Percentiles rank a stretch among this genome's conserved stretches.
Evolutionary conservation across 1,139 yeast species (phyloP).

Genomic region (Magnusiomyces clavatus): DNA sequence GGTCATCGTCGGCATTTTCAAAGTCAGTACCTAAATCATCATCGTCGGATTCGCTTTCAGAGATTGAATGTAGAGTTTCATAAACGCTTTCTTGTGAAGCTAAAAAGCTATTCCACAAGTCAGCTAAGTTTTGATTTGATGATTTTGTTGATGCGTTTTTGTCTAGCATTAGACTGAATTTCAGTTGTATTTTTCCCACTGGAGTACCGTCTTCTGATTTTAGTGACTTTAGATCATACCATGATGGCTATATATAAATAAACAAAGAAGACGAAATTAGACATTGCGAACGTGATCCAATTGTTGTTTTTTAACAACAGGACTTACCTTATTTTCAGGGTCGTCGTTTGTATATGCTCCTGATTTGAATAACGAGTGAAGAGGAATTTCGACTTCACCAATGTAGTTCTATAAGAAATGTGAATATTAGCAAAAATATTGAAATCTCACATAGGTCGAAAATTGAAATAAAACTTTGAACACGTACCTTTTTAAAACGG

Average conservation of each 20-base stretch:
- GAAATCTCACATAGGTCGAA: neutral
- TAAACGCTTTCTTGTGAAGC: neutral
- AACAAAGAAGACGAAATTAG: neutral
- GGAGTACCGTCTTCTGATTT: neutral
- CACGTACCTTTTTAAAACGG: conserved; percentile 36
- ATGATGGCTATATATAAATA: conserved; percentile 1
- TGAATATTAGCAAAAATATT: conserved; percentile 25
- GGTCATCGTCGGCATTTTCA: neutral
- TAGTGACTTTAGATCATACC: neutral
- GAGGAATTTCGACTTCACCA: conserved; percentile 49
- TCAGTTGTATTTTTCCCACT: neutral
- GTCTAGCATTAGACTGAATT: neutral
- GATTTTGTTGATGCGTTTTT: no score
- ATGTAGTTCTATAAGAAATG: conserved; percentile 32
- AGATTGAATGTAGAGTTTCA: no score
- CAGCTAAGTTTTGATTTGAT: neutral
- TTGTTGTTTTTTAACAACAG: neutral
- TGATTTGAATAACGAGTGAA: conserved; percentile 24
- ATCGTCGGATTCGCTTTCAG: conserved; percentile 1
- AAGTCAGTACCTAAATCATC: conserved; percentile 5
- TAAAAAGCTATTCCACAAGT: conserved; percentile 9
- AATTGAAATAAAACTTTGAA: conserved; percentile 49
- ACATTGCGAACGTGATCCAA: no score
- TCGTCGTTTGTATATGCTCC: conserved; percentile 18
- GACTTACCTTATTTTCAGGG: conserved; percentile 16